Evolutionary conservation across 805 yeast genomes (phyloP).

Genomic region (Torulaspora gathmanii): DNA sequence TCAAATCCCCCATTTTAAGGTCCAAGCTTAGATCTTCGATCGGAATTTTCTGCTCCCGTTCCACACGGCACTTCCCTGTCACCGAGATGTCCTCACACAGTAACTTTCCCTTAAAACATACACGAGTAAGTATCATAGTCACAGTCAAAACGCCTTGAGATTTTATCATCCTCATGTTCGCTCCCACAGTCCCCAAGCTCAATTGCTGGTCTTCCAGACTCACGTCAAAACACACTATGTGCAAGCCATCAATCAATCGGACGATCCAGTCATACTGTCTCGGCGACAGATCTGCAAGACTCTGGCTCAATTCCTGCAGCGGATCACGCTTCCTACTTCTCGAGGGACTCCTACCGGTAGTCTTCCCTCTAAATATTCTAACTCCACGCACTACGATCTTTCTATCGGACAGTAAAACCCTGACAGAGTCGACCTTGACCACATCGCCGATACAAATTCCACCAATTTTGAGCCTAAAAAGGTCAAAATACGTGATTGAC

Average conservation of each 20-base stretch:
- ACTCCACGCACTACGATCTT: slow-evolving; percentile 11
- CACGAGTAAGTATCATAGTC: slow-evolving; percentile 1
- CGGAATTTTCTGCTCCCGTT: slow-evolving; percentile 6
- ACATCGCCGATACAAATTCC: slow-evolving; percentile 14
- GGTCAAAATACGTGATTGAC: slow-evolving; percentile 20
- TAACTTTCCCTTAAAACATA: slow-evolving; percentile 1
- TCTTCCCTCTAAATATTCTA: background rate
- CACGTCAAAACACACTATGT: slow-evolving; percentile 5
- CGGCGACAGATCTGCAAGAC: background rate
- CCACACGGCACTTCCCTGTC: slow-evolving; percentile 4
- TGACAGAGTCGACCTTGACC: slow-evolving; percentile 16
- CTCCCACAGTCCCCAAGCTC: background rate
- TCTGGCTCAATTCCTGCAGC: background rate
- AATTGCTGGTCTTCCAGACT: background rate
- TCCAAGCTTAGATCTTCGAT: slow-evolving; percentile 17
- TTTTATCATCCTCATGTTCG: background rate
- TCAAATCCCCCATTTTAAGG: slow-evolving; percentile 22
- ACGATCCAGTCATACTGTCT: background rate
- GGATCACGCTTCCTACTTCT: background rate
- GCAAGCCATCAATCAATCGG: slow-evolving; percentile 3
- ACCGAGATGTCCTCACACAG: slow-evolving; percentile 13
- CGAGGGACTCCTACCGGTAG: background rate
- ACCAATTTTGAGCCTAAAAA: slow-evolving; percentile 18
- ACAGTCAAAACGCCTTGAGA: background rate
- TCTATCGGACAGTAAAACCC: slow-evolving; percentile 19